Conservation (phyloP, 1,284 basidiomycete species). For the Puccinia hordei region DNA sequence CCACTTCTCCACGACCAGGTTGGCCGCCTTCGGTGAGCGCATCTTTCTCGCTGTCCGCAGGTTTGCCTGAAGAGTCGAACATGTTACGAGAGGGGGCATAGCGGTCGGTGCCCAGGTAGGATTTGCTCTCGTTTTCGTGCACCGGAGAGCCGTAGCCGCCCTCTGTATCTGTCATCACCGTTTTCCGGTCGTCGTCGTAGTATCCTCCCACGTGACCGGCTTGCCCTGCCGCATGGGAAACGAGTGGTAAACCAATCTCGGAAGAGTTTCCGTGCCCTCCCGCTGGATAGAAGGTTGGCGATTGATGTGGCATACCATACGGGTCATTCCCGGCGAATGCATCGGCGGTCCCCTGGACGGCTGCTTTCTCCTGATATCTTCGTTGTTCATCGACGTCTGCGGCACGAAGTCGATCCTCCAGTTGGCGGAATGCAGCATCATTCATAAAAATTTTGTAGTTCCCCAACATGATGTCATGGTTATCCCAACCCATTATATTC, state of each 20-base stretch:
- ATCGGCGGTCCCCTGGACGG: conserved; percentile 70
- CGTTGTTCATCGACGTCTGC: conserved; percentile 77
- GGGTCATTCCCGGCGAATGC: conserved; percentile 66
- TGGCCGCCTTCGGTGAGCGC: conserved; percentile 66
- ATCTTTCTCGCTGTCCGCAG: conserved; percentile 69
- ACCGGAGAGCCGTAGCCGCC: conserved; percentile 61
- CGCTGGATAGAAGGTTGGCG: conserved; percentile 56
- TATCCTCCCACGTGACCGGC: conserved; percentile 63
- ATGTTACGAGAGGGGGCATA: conserved; percentile 93
- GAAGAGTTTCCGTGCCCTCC: conserved; percentile 59
- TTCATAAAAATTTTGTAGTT: conserved; percentile 85
- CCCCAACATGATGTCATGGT: conserved; percentile 77
- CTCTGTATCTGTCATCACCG: conserved; percentile 73
- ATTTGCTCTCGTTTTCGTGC: conserved; percentile 71
- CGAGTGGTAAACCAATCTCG: conserved; percentile 67
- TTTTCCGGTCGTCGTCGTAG: conserved; percentile 73
- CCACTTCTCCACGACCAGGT: conserved; percentile 69
- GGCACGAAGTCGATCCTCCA: conserved; percentile 83
- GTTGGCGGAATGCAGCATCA: conserved; percentile 79
- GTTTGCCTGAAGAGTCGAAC: conserved; percentile 69
- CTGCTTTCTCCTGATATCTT: conserved; percentile 65
- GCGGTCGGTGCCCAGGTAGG: conserved; percentile 79
- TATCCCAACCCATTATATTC: conserved; percentile 69
- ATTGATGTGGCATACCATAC: conserved; percentile 69
- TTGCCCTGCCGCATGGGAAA: conserved; percentile 73